phyloP scores from a whole-genome alignment of 345 rosid genomes.

The Hibiscus tridactylites region DNA sequence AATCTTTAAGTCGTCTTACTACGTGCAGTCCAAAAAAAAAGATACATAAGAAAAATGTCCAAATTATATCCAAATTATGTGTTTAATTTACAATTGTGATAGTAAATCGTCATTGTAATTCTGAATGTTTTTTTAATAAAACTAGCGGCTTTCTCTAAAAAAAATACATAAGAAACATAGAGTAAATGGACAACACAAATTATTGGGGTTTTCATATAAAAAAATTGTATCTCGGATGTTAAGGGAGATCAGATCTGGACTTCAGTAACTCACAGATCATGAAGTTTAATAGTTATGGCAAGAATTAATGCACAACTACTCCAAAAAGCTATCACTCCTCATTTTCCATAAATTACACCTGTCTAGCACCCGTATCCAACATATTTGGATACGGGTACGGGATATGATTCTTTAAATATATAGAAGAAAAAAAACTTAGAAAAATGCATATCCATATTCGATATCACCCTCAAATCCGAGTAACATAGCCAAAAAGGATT shows the following conservation, averaged over 20 bases:
- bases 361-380: not conserved
- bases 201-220: not conserved
- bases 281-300: slow-evolving; percentile 4
- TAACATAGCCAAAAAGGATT: not conserved
- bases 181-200: not conserved
- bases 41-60: too few relatives aligned
- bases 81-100: too few relatives aligned
- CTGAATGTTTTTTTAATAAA: too few relatives aligned
- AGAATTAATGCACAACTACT: slow-evolving; percentile 10
- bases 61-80: too few relatives aligned
- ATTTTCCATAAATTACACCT: not conserved
- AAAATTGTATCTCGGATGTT: not conserved
- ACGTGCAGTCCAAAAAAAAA: too few relatives aligned
- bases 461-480: not conserved
- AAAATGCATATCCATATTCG: not conserved
- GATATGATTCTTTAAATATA: not conserved
- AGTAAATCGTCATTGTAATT: too few relatives aligned
- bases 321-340: not conserved
- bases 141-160: too few relatives aligned
- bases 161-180: too few relatives aligned
- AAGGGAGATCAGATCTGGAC: slow-evolving; percentile 9
- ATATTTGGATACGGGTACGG: not conserved
- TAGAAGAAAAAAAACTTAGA: not conserved
- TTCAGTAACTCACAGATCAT: slow-evolving; percentile 8
- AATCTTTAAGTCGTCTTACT: too few relatives aligned